These are phyloP conservation scores for Gastrodia elata DNA, from an alignment of 106 monocot genomes.

Conservation along the genomic window DNA sequence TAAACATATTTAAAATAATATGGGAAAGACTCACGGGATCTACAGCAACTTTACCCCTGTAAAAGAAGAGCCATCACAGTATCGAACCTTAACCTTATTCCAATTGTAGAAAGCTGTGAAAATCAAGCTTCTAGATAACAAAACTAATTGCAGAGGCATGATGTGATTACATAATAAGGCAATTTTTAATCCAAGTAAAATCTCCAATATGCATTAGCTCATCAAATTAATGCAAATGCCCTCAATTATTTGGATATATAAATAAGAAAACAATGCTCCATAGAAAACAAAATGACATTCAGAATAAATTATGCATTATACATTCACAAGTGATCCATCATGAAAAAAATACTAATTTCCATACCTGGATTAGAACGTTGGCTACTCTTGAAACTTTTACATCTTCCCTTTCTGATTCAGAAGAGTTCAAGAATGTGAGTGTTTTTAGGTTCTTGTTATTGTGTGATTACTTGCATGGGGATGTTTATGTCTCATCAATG, in stretches of 20 bases:
- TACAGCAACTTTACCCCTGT: constrained; percentile 19
- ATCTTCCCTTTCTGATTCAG: constrained; percentile 7
- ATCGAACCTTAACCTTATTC: constrained; percentile 19
- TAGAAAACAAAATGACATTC: neutral
- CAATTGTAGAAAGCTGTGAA: constrained; percentile 17
- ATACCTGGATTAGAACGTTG: constrained; percentile 18
- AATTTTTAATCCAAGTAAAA: no score
- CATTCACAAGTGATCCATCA: neutral
- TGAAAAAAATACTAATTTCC: neutral
- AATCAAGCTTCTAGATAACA: no score
- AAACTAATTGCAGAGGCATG: no score
- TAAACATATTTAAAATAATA: neutral
- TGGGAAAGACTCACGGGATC: constrained; percentile 11
- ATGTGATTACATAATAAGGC: no score
- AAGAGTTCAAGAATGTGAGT: constrained; percentile 17
- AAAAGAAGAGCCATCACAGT: constrained; percentile 23
- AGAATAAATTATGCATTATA: neutral
- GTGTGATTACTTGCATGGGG: no score
- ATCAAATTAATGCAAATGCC: neutral
- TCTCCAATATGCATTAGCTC: no score
- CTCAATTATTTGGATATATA: no score
- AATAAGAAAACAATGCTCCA: neutral
- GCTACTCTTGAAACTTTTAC: constrained; percentile 18
- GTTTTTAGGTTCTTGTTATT: constrained; percentile 5
- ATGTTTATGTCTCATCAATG: no score